Evolutionary conservation across 2,329 filamentous ascomycete genomes (phyloP), one percentile per base, ranked within the genome.

Genomic region (Xylaria arbuscula): DNA sequence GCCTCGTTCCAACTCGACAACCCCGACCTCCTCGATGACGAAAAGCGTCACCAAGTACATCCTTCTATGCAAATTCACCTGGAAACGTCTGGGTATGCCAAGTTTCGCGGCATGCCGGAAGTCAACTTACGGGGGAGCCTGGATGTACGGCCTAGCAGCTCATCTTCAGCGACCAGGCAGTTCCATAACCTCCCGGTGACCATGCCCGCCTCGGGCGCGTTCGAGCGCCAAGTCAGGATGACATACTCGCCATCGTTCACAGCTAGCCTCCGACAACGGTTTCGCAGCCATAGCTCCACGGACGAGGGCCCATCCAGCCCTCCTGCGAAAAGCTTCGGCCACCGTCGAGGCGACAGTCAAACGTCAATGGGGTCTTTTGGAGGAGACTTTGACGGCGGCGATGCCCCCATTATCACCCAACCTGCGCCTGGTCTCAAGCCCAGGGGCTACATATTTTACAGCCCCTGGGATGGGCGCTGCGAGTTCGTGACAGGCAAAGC

Each of bases 401-500:
- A 75, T 19, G 73, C 73, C 0, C 75, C 78, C 1, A 63, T 79
- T 28, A 80, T 83, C 63, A 82, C 83, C 1, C 78, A 81, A 1
- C 83, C 84, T 0, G 82, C 82, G 0, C 82, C 83, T 0, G 85
- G 81, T 19, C 81, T 84, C 69, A 87, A 83, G 62, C 84, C 89
- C 0, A 85, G 86, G 38, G 91, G 90, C 19, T 97, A 97, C 79
- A 87, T 89, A 0, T 98, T 98, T 77, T 82, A 84, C 22, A 96
- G 92, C 50, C 94, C 94, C 0, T 98, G 95, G 95, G 90, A 93
- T 69, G 92, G 93, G 17, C 87, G 87, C 50, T 98, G 95, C 81
- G 92, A 94, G 69, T 98, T 98, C 79, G 85, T 88, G 17, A 96
- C 94, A 0, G 91, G 92, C 45, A 86, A 89, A 64, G 90, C 88